phyloP scores from a whole-genome alignment of 257 asterid species.

The Ballota nigra region DNA sequence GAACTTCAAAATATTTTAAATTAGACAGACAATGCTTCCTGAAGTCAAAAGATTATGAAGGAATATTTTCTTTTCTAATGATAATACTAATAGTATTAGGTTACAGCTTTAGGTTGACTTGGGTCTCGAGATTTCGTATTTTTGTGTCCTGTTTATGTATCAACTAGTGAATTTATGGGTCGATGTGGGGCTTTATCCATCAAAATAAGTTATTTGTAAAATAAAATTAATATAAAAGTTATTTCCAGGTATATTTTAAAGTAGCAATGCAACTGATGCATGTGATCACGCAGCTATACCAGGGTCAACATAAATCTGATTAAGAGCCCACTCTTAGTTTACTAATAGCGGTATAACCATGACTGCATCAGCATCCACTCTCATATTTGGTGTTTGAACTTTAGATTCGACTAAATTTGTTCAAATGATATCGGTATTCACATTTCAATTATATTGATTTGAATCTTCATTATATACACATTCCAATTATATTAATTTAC shows the following conservation, averaged over 20 bases:
- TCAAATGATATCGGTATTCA: no score
- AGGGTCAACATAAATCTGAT: slow-evolving; percentile 21
- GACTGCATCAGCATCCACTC: no score
- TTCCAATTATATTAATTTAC: no score
- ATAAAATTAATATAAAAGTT: neutral
- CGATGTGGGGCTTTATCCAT: slow-evolving; percentile 5
- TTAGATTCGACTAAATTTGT: no score
- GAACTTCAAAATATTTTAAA: slow-evolving; percentile 3
- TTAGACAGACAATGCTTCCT: neutral
- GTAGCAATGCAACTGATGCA: neutral
- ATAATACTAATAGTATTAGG: slow-evolving; percentile 27
- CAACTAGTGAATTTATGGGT: slow-evolving; percentile 20
- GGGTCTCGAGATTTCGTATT: slow-evolving; percentile 37
- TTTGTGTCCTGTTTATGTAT: slow-evolving; percentile 1
- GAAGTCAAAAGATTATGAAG: slow-evolving; percentile 39
- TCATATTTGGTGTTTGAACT: no score
- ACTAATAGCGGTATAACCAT: neutral
- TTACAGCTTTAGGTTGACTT: slow-evolving; percentile 37
- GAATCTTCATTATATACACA: no score
- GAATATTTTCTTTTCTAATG: no score
- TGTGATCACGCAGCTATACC: neutral
- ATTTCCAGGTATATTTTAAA: neutral
- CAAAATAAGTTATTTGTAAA: neutral
- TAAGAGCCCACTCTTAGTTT: neutral
- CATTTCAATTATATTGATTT: no score